Base-by-base conservation (phyloP, 805 yeast genomes). In the Maudiozyma turicensis region DNA sequence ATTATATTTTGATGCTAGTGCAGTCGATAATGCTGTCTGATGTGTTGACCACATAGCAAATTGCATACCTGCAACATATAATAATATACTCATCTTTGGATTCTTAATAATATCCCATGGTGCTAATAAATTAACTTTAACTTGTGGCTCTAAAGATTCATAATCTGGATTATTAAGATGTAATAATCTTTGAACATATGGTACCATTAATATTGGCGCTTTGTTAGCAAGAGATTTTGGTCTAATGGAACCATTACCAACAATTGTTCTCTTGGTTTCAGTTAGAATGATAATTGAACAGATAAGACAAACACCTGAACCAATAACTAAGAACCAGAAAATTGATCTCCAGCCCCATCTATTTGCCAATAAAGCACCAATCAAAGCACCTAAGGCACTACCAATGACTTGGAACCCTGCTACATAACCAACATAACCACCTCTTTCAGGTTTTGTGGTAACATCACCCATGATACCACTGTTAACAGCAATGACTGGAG, bases 391-490 rank as follows among this genome's bases (percentile, higher is more conserved):
- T 53, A 87, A 72, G 2, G 87, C 88, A 57, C 82, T 83, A 1
- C 95, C 95, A 7, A 84, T 56, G 33, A 84, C 72, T 14, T 82
- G 78, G 41, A 81, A 69, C 0, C 95, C 91, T 14, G 78, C 61
- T 1, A 79, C 77, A 14, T 81, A 56, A 0, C 95, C 93, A 41
- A 82, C 79, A 54, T 76, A 75, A 1, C 80, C 76, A 13, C 95
- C 96, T 56, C 96, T 73, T 50, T 81, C 80, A 8, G 70, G 73
- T 29, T 82, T 69, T 0, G 81, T 74, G 2, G 88, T 79, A 28
- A 82, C 67, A 66, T 88, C 96, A 8, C 89, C 91, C 48, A 84
- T 76, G 0, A 82, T 73, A 0, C 93, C 93, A 2, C 82, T 73
- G 38, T 75, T 73, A 2, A 87, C 74, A 1, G 95, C 81, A 28